Evolutionary conservation across 495 filamentous ascomycete species (phyloP).

Genomic region (Penicillium steckii): DNA sequence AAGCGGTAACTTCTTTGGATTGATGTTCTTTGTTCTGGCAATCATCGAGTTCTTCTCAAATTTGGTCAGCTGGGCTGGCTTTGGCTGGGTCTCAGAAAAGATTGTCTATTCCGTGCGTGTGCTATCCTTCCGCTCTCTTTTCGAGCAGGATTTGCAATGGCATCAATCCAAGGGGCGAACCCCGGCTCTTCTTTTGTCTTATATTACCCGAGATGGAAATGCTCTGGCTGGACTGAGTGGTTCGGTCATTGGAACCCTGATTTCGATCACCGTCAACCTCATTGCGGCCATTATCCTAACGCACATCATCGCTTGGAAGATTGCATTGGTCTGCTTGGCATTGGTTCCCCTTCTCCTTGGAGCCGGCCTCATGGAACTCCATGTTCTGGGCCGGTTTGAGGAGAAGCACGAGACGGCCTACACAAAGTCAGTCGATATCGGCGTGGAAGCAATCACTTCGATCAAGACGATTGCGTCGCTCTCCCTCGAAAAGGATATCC

Average conservation of each 20-base stretch:
- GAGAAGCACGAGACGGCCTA: constrained; percentile 57
- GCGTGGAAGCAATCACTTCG: constrained; percentile 49
- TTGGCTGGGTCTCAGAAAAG: constrained; percentile 53
- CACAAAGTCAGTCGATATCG: constrained; percentile 49
- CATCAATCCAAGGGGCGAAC: constrained; percentile 49
- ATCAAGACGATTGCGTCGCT: constrained; percentile 56
- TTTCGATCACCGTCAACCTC: constrained; percentile 47
- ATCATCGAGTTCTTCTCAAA: constrained; percentile 55
- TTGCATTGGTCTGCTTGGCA: constrained; percentile 38
- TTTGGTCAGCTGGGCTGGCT: constrained; percentile 45
- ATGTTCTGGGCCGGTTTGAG: constrained; percentile 53
- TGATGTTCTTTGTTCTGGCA: constrained; percentile 57
- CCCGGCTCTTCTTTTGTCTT: constrained; percentile 44
- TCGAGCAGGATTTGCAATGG: constrained; percentile 56
- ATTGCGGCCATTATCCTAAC: constrained; percentile 42
- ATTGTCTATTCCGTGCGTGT: constrained; percentile 50
- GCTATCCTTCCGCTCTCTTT: constrained; percentile 48
- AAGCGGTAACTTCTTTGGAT: constrained; percentile 47
- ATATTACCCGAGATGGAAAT: constrained; percentile 51
- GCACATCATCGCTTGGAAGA: constrained; percentile 45
- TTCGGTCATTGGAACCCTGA: constrained; percentile 43
- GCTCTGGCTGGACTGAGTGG: constrained; percentile 49
- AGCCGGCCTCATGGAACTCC: constrained; percentile 52
- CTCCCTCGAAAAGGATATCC: constrained; percentile 42
- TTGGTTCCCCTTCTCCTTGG: constrained; percentile 43